A percentile compares a stretch with the other conserved stretches of the same genome.
phyloP scores from a whole-genome alignment of 2,329 filamentous ascomycete species.

The Sordariomycetes sp. region DNA sequence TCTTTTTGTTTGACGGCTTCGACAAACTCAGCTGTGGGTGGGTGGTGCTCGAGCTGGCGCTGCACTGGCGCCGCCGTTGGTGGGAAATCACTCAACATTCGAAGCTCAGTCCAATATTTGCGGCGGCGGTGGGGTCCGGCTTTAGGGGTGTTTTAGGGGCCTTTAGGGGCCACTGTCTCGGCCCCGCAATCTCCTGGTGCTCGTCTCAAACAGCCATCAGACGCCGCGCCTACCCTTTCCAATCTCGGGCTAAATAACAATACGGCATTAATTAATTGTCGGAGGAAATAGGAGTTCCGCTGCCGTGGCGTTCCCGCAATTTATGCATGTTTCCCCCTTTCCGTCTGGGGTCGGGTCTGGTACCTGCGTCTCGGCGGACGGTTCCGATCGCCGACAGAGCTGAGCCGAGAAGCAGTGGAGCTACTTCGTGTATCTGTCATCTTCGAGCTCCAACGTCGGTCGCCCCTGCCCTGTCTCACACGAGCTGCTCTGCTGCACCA shows the following conservation, averaged over 20 bases:
- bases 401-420: background rate
- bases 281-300: background rate
- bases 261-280: background rate
- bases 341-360: background rate
- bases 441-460: background rate
- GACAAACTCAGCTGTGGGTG: too few species aligned
- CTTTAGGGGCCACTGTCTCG: background rate
- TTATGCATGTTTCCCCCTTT: background rate
- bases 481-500: background rate
- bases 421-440: background rate
- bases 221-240: background rate
- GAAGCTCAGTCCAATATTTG: too few species aligned
- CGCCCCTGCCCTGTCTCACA: background rate
- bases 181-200: background rate
- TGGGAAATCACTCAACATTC: too few species aligned
- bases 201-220: background rate
- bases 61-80: too few species aligned
- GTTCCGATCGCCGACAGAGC: background rate
- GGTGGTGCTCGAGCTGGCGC: too few species aligned
- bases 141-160: too few species aligned
- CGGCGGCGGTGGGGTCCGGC: too few species aligned
- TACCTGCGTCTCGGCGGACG: background rate
- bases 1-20: too few species aligned
- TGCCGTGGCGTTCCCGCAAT: background rate
- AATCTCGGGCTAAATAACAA: background rate